Percentiles rank a stretch among this genome's conserved stretches.
phyloP scores from a whole-genome alignment of 225 moss, liverwort and hornwort genomes.

The Asterella californica region DNA sequence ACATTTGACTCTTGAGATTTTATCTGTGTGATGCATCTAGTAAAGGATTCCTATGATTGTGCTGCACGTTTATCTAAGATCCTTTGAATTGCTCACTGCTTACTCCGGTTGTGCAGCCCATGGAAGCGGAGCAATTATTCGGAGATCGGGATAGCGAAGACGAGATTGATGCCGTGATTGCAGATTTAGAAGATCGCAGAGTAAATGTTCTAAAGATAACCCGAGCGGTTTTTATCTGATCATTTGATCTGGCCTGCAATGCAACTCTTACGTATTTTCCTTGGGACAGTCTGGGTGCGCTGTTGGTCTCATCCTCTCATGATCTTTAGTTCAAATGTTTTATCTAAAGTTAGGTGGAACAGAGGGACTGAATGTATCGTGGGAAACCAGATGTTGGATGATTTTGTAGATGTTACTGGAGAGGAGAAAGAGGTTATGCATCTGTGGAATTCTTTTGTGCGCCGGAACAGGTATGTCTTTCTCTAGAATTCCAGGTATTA shows the following conservation, averaged over 20 bases:
- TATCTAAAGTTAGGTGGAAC: neutral
- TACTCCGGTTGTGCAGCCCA: constrained; percentile 49
- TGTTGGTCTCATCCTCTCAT: neutral
- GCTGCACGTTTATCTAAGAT: neutral
- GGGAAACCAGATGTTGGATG: constrained; percentile 78
- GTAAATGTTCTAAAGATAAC: constrained; percentile 28
- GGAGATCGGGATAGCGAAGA: constrained; percentile 94
- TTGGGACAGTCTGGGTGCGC: neutral
- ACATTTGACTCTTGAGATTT: neutral
- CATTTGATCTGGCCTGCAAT: neutral
- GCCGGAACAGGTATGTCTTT: constrained; percentile 71
- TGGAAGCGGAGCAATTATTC: constrained; percentile 82
- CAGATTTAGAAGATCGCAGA: constrained; percentile 94
- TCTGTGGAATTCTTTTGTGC: constrained; percentile 97
- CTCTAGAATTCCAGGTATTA: neutral
- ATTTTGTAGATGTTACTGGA: constrained; percentile 88
- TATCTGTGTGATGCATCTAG: neutral
- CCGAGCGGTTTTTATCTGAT: neutral
- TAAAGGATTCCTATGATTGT: neutral
- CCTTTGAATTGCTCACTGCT: neutral
- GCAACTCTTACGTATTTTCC: too few species aligned
- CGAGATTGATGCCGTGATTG: constrained; percentile 81
- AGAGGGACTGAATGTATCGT: neutral
- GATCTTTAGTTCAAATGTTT: neutral
- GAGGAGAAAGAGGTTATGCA: constrained; percentile 99